phyloP scores from a whole-genome alignment of 768 basidiomycete genomes.

The Phlebiopsis gigantea region DNA sequence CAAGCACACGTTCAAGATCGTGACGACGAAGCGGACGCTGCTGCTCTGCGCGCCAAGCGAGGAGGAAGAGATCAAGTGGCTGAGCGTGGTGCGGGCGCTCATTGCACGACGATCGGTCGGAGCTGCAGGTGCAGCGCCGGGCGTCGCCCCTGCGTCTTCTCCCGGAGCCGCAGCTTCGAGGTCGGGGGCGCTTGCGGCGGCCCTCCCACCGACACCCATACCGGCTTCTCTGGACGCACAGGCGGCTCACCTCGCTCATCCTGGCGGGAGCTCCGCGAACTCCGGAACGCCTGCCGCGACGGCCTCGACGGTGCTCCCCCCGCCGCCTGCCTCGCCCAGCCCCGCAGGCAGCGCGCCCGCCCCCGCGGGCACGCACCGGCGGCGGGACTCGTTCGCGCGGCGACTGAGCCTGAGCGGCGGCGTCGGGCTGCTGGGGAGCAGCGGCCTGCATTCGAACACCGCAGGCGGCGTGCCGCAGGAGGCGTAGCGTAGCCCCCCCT shows the following conservation, averaged over 20 bases:
- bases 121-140: conserved; percentile 18
- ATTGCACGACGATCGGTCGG: conserved; percentile 60
- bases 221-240: conserved; percentile 2
- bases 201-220: neutral
- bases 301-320: neutral
- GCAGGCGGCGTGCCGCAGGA: conserved; percentile 14
- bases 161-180: conserved; percentile 1
- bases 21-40: conserved; percentile 88
- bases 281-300: conserved; percentile 5
- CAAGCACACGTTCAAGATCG: conserved; percentile 85
- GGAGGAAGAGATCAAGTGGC: conserved; percentile 98
- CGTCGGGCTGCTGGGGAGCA: conserved; percentile 10
- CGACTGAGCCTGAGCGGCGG: conserved; percentile 28
- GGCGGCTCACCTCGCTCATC: neutral
- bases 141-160: neutral
- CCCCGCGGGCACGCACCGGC: conserved; percentile 11
- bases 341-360: neutral
- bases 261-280: conserved; percentile 6
- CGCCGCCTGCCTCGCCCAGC: neutral
- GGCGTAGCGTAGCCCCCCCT: conserved; percentile 3
- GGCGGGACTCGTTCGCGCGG: conserved; percentile 26
- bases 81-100: conserved; percentile 89
- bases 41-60: conserved; percentile 92
- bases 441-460: neutral
- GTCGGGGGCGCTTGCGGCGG: conserved; percentile 5